Conservation (phyloP, 2,329 filamentous ascomycete species). For the Aspergillus sp. region DNA sequence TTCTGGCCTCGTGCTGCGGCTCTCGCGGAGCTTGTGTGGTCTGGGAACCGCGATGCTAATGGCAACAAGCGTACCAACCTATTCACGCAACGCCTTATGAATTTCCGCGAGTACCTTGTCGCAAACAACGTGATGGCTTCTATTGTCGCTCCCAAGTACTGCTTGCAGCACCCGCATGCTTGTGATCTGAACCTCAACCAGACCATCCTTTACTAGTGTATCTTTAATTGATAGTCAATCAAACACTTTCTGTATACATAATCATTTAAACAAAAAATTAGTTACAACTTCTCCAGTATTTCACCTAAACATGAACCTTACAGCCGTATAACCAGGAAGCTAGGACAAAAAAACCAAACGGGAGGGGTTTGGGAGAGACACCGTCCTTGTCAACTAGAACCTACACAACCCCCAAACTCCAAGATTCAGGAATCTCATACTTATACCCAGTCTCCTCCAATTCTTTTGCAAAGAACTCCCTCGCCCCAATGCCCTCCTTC, state of each 20-base stretch:
- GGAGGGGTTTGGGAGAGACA: no score
- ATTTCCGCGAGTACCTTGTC: slow-evolving; percentile 61
- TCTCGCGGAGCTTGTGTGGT: slow-evolving; percentile 57
- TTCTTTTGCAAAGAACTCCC: slow-evolving; percentile 8
- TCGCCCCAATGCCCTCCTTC: slow-evolving; percentile 3
- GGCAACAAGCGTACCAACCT: slow-evolving; percentile 54
- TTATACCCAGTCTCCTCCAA: not conserved
- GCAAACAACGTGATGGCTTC: slow-evolving; percentile 54
- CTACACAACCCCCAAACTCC: not conserved
- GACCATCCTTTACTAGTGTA: slow-evolving; percentile 30
- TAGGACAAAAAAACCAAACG: not conserved
- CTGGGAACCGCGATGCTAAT: slow-evolving; percentile 51
- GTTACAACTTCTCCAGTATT: no score
- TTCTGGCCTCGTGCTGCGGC: slow-evolving; percentile 60
- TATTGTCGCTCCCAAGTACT: slow-evolving; percentile 58
- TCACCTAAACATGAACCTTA: no score
- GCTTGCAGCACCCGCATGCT: slow-evolving; percentile 57
- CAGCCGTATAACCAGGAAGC: not conserved
- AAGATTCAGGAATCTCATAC: slow-evolving; percentile 1
- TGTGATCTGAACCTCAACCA: slow-evolving; percentile 58
- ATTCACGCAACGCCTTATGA: slow-evolving; percentile 57
- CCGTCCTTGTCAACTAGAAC: not conserved
- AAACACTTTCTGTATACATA: not conserved
- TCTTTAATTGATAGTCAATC: not conserved
- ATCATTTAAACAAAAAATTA: not conserved